Percentiles rank a stretch among this genome's conserved stretches.
phyloP scores from a whole-genome alignment of 331 rosid genomes.

The Malus hybrid region DNA sequence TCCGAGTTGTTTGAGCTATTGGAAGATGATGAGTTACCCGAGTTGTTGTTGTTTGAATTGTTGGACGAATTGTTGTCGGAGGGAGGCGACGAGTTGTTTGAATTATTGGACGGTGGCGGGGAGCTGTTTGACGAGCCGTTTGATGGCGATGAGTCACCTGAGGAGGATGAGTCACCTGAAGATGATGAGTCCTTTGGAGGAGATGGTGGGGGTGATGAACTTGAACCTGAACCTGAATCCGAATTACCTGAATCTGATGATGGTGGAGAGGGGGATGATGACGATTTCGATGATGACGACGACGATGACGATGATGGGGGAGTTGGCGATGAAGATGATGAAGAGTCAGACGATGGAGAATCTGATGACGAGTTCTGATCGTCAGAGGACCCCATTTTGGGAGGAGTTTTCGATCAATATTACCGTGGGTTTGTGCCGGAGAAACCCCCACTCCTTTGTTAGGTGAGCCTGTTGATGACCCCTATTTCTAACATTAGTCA shows the following conservation, averaged over 20 bases:
- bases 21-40: not conserved
- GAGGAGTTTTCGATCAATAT: constrained; percentile 22
- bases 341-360: constrained; percentile 19
- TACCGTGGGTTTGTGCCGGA: constrained; percentile 21
- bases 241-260: not conserved
- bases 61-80: not conserved
- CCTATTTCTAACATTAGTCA: constrained; percentile 4
- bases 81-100: not conserved
- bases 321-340: constrained; percentile 15
- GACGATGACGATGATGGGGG: not conserved
- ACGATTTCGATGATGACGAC: not conserved
- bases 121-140: not conserved
- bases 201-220: not conserved
- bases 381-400: constrained; percentile 27
- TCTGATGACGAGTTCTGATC: not conserved
- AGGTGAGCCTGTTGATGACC: constrained; percentile 11
- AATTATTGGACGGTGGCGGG: not conserved
- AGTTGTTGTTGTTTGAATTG: not conserved
- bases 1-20: not conserved
- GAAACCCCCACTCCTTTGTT: constrained; percentile 34
- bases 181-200: not conserved
- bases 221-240: not conserved
- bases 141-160: not conserved
- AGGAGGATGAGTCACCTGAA: not conserved
- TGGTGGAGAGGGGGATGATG: not conserved